These are phyloP conservation scores for Pichia heedii DNA, from an alignment of 805 yeast species.

Conservation along the genomic window DNA sequence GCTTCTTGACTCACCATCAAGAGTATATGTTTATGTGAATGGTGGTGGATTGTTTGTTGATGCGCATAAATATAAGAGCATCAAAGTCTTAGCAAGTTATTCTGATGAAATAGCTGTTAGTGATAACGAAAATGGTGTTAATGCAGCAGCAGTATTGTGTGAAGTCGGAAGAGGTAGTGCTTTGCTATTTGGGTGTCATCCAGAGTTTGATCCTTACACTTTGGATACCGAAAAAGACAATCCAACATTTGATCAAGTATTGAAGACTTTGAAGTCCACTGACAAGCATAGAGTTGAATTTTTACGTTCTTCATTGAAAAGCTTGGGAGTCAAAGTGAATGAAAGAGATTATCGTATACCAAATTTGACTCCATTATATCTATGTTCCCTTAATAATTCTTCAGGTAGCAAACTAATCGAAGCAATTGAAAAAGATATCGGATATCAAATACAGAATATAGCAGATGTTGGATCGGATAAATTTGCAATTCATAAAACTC, in stretches of 20 bases:
- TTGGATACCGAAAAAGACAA: conserved; percentile 27
- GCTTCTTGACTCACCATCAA: conserved; percentile 22
- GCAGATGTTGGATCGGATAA: conserved; percentile 49
- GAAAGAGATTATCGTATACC: conserved; percentile 45
- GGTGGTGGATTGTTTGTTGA: conserved; percentile 88
- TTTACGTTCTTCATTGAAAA: conserved; percentile 44
- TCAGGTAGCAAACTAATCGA: conserved; percentile 27
- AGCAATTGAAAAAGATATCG: conserved; percentile 25
- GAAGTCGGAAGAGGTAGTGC: conserved; percentile 68
- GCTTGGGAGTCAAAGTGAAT: conserved; percentile 65
- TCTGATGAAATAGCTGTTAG: conserved; percentile 45
- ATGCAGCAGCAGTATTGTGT: conserved; percentile 69
- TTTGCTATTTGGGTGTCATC: conserved; percentile 78
- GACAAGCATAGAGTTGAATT: conserved; percentile 47
- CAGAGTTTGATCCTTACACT: conserved; percentile 63
- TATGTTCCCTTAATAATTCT: conserved; percentile 35
- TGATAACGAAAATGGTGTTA: conserved; percentile 19
- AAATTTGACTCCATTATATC: conserved; percentile 54
- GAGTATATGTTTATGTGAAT: conserved; percentile 50
- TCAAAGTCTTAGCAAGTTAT: conserved; percentile 69
- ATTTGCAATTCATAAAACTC: conserved; percentile 38
- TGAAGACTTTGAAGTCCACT: conserved; percentile 32
- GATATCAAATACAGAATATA: conserved; percentile 31
- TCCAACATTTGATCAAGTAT: conserved; percentile 26
- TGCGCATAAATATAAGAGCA: conserved; percentile 50